A percentile compares a stretch with the other conserved stretches of the same genome.
These are phyloP conservation scores for Cryptosporidium sp. DNA, from an alignment of 169 alveolate genomes.

Conservation along the genomic window DNA sequence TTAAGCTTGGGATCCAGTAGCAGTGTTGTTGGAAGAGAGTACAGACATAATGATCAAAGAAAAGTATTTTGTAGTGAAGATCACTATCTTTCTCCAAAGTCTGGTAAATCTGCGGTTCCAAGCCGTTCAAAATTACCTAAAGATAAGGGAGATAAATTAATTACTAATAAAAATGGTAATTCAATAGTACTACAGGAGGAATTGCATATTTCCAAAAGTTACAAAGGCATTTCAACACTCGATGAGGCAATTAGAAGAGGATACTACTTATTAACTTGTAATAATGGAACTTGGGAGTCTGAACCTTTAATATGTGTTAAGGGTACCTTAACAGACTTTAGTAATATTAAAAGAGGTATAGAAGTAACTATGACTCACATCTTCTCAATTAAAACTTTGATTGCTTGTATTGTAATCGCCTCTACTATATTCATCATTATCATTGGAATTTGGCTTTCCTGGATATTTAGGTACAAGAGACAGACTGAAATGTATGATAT, in stretches of 20 bases:
- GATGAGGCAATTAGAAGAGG: slow-evolving; percentile 36
- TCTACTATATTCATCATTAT: slow-evolving; percentile 6
- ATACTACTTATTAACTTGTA: slow-evolving; percentile 26
- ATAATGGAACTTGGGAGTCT: slow-evolving; percentile 71
- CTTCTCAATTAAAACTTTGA: slow-evolving; percentile 42
- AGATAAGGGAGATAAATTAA: background rate
- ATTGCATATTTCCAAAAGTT: background rate
- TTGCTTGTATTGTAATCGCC: slow-evolving; percentile 27
- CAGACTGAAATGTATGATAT: slow-evolving; percentile 51
- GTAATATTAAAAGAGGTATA: slow-evolving; percentile 54
- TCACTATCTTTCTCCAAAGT: slow-evolving; percentile 58
- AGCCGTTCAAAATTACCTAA: background rate
- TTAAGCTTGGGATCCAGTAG: slow-evolving; percentile 44
- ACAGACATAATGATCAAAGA: slow-evolving; percentile 56
- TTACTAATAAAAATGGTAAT: background rate
- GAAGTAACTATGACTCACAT: slow-evolving; percentile 60
- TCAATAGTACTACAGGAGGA: background rate
- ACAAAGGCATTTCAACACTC: slow-evolving; percentile 1
- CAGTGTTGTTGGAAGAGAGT: slow-evolving; percentile 54
- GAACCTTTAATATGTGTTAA: slow-evolving; percentile 70
- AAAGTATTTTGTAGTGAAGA: slow-evolving; percentile 50
- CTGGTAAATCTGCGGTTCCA: slow-evolving; percentile 7
- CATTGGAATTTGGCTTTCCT: slow-evolving; percentile 31
- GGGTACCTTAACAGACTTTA: slow-evolving; percentile 65
- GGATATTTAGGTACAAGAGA: slow-evolving; percentile 46